A percentile compares a stretch with the other conserved stretches of the same genome.
These are phyloP conservation scores for Nakazawaea ishiwadae DNA, from an alignment of 805 yeast genomes.

Conservation along the genomic window DNA sequence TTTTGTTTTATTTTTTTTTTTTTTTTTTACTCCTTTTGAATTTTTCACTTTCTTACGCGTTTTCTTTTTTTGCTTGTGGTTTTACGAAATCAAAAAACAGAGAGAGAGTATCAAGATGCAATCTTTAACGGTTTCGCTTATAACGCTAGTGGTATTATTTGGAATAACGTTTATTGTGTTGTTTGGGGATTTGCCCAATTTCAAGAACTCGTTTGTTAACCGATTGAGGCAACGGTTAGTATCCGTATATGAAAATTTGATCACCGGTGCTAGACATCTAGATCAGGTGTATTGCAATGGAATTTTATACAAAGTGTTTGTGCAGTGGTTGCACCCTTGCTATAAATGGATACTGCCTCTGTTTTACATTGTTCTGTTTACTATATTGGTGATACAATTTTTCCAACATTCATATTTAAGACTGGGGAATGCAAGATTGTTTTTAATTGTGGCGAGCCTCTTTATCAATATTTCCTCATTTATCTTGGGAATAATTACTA, in stretches of 20 bases:
- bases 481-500: constrained; percentile 30
- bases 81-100: no score
- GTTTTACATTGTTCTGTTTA: constrained; percentile 2
- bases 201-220: constrained; percentile 31
- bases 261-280: no score
- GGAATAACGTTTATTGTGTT: constrained; percentile 27
- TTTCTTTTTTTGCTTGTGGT: not conserved
- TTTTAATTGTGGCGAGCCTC: constrained; percentile 29
- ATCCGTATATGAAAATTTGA: no score
- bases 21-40: not conserved
- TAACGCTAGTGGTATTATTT: constrained; percentile 12
- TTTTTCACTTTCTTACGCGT: no score
- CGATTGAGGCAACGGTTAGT: constrained; percentile 14
- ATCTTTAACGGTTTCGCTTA: constrained; percentile 2
- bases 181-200: constrained; percentile 45
- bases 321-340: not conserved
- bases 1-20: not conserved
- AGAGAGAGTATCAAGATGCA: constrained; percentile 3
- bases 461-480: constrained; percentile 30
- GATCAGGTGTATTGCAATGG: constrained; percentile 24
- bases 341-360: constrained; percentile 11
- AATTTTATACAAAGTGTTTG: constrained; percentile 23
- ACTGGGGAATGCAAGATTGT: constrained; percentile 1
- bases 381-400: constrained; percentile 19
- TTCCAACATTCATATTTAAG: constrained; percentile 19